Evolutionary conservation across 495 filamentous ascomycete genomes (phyloP).

Genomic region (Apodospora peruviana): DNA sequence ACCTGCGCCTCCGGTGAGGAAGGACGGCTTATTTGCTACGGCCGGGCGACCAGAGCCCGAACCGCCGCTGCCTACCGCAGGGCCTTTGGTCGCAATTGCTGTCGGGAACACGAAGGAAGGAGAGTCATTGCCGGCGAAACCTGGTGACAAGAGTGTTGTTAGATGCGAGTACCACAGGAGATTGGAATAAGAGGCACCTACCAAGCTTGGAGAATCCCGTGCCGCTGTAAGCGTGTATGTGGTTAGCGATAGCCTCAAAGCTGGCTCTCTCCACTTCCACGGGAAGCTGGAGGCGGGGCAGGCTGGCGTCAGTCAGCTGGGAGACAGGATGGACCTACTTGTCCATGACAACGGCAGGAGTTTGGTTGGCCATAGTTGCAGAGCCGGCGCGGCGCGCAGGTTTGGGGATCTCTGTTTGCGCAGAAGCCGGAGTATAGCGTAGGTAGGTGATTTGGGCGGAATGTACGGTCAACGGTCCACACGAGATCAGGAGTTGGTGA

Average conservation of each 20-base stretch:
- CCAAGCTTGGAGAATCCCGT: conserved; percentile 98
- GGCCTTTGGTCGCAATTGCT: conserved; percentile 91
- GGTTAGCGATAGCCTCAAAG: conserved; percentile 17
- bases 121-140: conserved; percentile 98
- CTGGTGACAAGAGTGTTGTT: conserved; percentile 39
- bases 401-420: conserved; percentile 13
- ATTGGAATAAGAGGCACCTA: conserved; percentile 33
- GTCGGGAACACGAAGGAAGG: conserved; percentile 99
- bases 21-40: conserved; percentile 89
- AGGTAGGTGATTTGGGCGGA: conserved; percentile 9
- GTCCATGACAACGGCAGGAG: conserved; percentile 99
- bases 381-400: conserved; percentile 20
- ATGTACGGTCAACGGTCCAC: conserved; percentile 13
- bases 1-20: conserved; percentile 86
- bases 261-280: neutral
- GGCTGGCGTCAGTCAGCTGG: conserved; percentile 8
- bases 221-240: conserved; percentile 55
- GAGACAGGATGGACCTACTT: conserved; percentile 63
- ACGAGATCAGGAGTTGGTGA: neutral
- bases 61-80: conserved; percentile 59
- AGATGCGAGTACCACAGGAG: neutral
- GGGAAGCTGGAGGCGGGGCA: conserved; percentile 12
- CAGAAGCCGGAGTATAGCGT: conserved; percentile 14
- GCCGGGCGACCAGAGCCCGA: conserved; percentile 82
- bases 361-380: conserved; percentile 83